Conservation (phyloP, 2,329 filamentous ascomycete species). For the Acarospora socialis region DNA sequence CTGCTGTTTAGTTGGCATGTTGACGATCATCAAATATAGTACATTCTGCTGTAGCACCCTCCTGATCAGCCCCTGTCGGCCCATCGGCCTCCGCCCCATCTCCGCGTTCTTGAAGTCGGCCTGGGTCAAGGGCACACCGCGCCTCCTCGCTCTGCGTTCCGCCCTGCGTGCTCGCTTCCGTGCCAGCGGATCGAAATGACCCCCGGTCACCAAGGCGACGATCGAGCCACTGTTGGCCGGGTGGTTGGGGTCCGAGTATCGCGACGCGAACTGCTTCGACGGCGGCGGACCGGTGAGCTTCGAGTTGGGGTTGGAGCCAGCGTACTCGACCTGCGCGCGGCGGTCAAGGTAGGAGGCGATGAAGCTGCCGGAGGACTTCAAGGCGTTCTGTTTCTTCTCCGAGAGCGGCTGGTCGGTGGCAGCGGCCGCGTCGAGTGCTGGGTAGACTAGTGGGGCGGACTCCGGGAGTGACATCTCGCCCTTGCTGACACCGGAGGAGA, state of each 20-base stretch:
- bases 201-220: conserved; percentile 33
- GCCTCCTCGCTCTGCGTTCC: conserved; percentile 1
- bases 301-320: conserved; percentile 27
- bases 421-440: conserved; percentile 24
- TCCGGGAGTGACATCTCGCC: conserved; percentile 31
- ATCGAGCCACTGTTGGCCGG: conserved; percentile 36
- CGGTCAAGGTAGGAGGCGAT: conserved; percentile 37
- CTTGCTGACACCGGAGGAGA: conserved; percentile 24
- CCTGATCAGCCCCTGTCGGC: conserved; percentile 2
- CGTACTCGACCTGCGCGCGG: conserved; percentile 32
- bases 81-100: conserved; percentile 3
- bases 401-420: too few species aligned
- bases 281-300: conserved; percentile 21
- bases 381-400: conserved; percentile 12
- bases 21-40: conserved; percentile 14
- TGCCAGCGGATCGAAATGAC: conserved; percentile 18
- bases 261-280: conserved; percentile 28
- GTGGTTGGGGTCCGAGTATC: conserved; percentile 38
- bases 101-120: too few species aligned
- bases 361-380: conserved; percentile 17
- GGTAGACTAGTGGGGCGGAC: conserved; percentile 36
- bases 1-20: conserved; percentile 10
- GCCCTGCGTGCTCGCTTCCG: not conserved
- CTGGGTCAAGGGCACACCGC: too few species aligned
- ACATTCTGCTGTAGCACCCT: conserved; percentile 10